phyloP scores from a whole-genome alignment of 345 rosid species.

The Conringia planisiliqua region DNA sequence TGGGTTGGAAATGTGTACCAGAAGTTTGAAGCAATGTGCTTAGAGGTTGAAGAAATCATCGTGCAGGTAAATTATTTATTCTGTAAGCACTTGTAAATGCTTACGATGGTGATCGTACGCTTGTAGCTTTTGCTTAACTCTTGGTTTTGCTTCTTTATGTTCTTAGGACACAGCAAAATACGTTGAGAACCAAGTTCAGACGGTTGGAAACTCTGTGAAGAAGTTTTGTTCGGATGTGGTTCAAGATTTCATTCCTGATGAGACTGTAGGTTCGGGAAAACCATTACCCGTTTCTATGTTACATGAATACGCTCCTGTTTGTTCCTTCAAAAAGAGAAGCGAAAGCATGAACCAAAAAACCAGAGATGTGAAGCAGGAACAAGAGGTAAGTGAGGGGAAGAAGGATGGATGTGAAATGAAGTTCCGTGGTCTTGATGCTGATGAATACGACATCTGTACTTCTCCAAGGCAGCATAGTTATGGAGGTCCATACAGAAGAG shows the following conservation, averaged over 20 bases:
- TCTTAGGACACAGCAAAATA: conserved; percentile 68
- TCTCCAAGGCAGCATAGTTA: conserved; percentile 30
- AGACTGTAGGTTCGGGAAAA: conserved; percentile 35
- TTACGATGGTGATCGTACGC: neutral
- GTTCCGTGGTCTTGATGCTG: conserved; percentile 34
- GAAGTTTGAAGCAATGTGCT: conserved; percentile 85
- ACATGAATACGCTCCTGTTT: conserved; percentile 38
- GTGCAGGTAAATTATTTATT: conserved; percentile 49
- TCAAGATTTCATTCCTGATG: conserved; percentile 59
- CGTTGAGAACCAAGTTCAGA: conserved; percentile 76
- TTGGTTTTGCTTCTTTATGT: neutral
- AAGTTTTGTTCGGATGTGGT: conserved; percentile 69
- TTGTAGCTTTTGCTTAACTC: neutral
- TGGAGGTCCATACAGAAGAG: conserved; percentile 33
- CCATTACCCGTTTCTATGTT: conserved; percentile 15
- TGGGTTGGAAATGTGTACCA: conserved; percentile 78
- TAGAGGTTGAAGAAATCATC: conserved; percentile 88
- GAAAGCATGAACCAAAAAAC: conserved; percentile 31
- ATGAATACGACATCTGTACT: conserved; percentile 37
- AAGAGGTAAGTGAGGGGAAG: conserved; percentile 25
- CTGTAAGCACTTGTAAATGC: neutral
- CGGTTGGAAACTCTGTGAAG: conserved; percentile 71
- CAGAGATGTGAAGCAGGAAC: conserved; percentile 31
- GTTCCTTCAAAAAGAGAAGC: conserved; percentile 38
- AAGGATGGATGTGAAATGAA: conserved; percentile 29